Conservation (phyloP, 352 stramenopile genomes). For the Globisporangium okanoganense region DNA sequence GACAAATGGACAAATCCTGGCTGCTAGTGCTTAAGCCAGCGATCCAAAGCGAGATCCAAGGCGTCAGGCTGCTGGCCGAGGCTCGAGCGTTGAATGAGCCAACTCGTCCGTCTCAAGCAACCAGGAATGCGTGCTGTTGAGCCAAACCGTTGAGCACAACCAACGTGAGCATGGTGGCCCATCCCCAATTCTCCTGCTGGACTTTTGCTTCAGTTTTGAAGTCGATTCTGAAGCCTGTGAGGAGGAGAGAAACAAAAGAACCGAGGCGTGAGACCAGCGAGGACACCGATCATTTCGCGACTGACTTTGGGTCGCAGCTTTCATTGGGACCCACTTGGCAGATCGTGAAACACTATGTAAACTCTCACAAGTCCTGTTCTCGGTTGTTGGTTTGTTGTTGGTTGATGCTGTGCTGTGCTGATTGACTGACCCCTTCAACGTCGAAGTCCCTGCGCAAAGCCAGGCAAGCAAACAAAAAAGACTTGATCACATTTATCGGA, state of each 20-base stretch:
- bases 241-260: not conserved
- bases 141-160: too few relatives aligned
- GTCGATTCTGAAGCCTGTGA: slow-evolving; percentile 6
- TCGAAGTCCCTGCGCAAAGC: not conserved
- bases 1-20: too few relatives aligned
- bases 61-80: too few relatives aligned
- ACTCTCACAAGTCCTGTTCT: not conserved
- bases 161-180: too few relatives aligned
- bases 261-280: not conserved
- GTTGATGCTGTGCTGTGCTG: not conserved
- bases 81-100: too few relatives aligned
- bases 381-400: not conserved
- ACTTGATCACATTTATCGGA: too few relatives aligned
- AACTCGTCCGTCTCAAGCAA: too few relatives aligned
- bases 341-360: not conserved
- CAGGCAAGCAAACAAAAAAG: too few relatives aligned
- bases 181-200: not conserved
- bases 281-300: not conserved
- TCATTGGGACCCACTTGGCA: not conserved
- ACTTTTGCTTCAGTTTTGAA: slow-evolving; percentile 4
- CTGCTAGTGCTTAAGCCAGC: too few relatives aligned
- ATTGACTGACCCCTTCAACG: not conserved
- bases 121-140: too few relatives aligned
- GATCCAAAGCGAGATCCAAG: too few relatives aligned
- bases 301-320: too few relatives aligned